Base-by-base conservation (phyloP, 345 rosid species). In the Citrus unshiu region DNA sequence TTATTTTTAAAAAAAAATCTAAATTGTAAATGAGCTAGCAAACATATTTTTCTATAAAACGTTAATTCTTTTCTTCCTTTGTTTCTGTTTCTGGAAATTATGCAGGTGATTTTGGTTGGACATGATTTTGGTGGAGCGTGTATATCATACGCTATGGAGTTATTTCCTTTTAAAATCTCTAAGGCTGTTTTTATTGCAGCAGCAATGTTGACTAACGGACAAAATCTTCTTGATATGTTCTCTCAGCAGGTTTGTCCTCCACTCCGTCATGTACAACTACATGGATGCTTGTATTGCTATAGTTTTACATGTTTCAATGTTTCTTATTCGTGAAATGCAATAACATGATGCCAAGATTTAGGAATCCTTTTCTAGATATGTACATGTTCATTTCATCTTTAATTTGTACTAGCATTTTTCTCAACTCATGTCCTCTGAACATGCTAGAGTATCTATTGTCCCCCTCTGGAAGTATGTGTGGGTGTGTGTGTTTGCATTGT, bases 81-180 rank as follows among this genome's bases (percentile, higher is more conserved):
- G 40, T 73, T 77, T 43, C 64, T 24, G 6, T n/a, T 39, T 57
- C 59, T 85, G 39, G 59, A 35, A 35, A 62, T 64, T 18, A 6
- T 81, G 88, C 88, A 96, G 99, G 97, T 92, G 81, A 88, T 96
- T 74, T 87, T 96, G 93, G 97, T 90, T 4, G 98, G 98, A 49
- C 99, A 94, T 16, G 98, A 96, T 86, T 90, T 96, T 78, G 99
- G 98, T 64, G 99, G 99, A 71, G 91, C 97, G 57, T 94, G 99
- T 75, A 73, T 91, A 72, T 91, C 97, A 9, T 90, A 90, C 73
- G 95, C 89, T 59, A 91, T 94, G 98, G 99, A 96, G 86, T 75
- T 89, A 78, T 93, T 91, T 87, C 95, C 98, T 77, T 66, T 43
- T 10, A 94, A 84, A 88, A 78, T 91, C 65, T 87, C 94, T 3